Conservation (phyloP, 1,284 basidiomycete species). For the Boletus nobilissimus region DNA sequence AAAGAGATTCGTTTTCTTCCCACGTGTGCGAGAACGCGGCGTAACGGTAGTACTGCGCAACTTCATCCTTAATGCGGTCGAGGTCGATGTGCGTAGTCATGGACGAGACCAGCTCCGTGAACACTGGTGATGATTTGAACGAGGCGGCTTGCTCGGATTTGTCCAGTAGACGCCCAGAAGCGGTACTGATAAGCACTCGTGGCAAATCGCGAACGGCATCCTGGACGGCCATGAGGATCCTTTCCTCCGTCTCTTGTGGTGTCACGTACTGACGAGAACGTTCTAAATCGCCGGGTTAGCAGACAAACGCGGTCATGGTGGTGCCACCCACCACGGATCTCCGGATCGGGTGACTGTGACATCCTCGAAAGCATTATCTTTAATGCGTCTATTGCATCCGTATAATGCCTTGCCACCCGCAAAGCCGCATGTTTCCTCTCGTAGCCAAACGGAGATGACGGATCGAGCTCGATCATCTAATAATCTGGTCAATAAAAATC, state of each 20-base stretch:
- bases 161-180: not conserved
- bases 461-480: too few species aligned
- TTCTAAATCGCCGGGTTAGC: not conserved
- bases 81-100: not conserved
- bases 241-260: not conserved
- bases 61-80: not conserved
- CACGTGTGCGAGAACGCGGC: constrained; percentile 11
- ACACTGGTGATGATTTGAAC: not conserved
- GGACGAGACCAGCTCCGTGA: not conserved
- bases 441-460: too few species aligned
- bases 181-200: not conserved
- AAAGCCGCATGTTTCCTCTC: too few species aligned
- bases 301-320: not conserved
- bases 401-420: too few species aligned
- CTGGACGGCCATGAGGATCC: not conserved
- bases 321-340: too few species aligned
- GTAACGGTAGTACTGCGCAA: not conserved
- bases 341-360: too few species aligned
- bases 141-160: constrained; percentile 55
- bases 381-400: too few species aligned
- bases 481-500: too few species aligned
- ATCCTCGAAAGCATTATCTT: too few species aligned
- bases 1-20: constrained; percentile 8
- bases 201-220: not conserved
- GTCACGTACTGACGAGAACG: not conserved